These are phyloP conservation scores for Wallacemonas sp. DNA, from an alignment of 208 protist species.

Conservation along the genomic window DNA sequence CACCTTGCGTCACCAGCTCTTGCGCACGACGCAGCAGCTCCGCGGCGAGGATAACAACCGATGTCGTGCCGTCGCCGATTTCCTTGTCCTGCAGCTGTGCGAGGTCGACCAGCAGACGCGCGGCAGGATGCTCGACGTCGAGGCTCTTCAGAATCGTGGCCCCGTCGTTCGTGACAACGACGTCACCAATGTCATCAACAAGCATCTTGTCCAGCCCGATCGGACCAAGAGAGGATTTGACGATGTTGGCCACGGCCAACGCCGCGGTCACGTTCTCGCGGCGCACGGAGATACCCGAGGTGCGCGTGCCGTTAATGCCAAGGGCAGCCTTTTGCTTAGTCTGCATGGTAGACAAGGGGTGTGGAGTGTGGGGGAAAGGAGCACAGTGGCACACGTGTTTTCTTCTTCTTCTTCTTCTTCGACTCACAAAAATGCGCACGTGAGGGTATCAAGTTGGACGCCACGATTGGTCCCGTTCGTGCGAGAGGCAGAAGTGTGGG, in stretches of 20 bases:
- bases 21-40: slow-evolving; percentile 98
- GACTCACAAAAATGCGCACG: neutral
- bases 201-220: slow-evolving; percentile 99
- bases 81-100: slow-evolving; percentile 99
- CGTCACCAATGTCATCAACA: slow-evolving; percentile 99
- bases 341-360: slow-evolving; percentile 49
- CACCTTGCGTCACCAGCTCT: slow-evolving; percentile 95
- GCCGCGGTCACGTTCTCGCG: slow-evolving; percentile 97
- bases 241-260: slow-evolving; percentile 98
- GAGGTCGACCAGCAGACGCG: slow-evolving; percentile 98
- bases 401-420: slow-evolving; percentile 12
- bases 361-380: neutral
- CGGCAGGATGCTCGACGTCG: slow-evolving; percentile 95
- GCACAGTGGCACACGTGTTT: neutral
- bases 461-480: too few species aligned
- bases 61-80: slow-evolving; percentile 99
- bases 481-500: neutral
- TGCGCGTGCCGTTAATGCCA: slow-evolving; percentile 95
- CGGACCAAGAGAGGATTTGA: slow-evolving; percentile 99
- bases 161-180: slow-evolving; percentile 99
- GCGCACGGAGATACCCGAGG: slow-evolving; percentile 94
- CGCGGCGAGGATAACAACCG: slow-evolving; percentile 99
- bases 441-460: too few species aligned
- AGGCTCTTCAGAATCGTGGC: slow-evolving; percentile 95
- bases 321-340: slow-evolving; percentile 85